These are phyloP conservation scores for Pyrus hybrid DNA, from an alignment of 331 rosid species.

Conservation along the genomic window DNA sequence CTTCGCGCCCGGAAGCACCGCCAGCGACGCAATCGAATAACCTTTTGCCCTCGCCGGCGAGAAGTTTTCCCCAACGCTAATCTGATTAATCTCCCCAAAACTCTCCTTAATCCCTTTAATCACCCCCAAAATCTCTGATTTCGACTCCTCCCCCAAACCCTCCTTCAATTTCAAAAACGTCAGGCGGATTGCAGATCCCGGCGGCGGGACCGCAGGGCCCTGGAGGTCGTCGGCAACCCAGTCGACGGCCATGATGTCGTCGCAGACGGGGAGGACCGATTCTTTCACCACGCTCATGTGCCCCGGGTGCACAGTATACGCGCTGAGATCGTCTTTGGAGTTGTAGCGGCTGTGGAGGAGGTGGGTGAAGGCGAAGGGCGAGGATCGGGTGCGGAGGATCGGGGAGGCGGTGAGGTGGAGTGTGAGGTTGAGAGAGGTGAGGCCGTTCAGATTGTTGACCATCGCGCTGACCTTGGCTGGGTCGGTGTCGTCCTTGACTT, in stretches of 20 bases:
- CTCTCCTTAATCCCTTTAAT: slow-evolving; percentile 38
- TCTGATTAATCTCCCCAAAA: slow-evolving; percentile 40
- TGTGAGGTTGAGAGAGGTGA: slow-evolving; percentile 49
- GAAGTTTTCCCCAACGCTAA: slow-evolving; percentile 64
- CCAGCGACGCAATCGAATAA: slow-evolving; percentile 70
- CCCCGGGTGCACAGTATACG: slow-evolving; percentile 51
- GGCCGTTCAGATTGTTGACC: slow-evolving; percentile 47
- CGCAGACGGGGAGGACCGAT: slow-evolving; percentile 60
- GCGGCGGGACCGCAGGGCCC: slow-evolving; percentile 14
- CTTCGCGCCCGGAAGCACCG: slow-evolving; percentile 34
- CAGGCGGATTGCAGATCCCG: slow-evolving; percentile 53
- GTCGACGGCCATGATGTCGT: slow-evolving; percentile 80
- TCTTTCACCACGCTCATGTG: slow-evolving; percentile 63
- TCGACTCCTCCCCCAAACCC: slow-evolving; percentile 14
- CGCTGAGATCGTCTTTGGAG: slow-evolving; percentile 50
- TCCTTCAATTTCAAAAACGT: slow-evolving; percentile 75
- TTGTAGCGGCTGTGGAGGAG: slow-evolving; percentile 75
- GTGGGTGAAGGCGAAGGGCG: slow-evolving; percentile 64
- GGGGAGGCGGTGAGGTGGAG: slow-evolving; percentile 70
- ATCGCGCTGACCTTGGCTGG: slow-evolving; percentile 46
- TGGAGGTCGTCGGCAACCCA: background rate
- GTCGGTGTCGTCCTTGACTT: slow-evolving; percentile 62
- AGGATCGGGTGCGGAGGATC: slow-evolving; percentile 53
- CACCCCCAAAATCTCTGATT: slow-evolving; percentile 42
- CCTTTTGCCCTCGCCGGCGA: slow-evolving; percentile 92